Base-by-base conservation (phyloP, 2,329 filamentous ascomycete species). In the Ilyonectria destructans region DNA sequence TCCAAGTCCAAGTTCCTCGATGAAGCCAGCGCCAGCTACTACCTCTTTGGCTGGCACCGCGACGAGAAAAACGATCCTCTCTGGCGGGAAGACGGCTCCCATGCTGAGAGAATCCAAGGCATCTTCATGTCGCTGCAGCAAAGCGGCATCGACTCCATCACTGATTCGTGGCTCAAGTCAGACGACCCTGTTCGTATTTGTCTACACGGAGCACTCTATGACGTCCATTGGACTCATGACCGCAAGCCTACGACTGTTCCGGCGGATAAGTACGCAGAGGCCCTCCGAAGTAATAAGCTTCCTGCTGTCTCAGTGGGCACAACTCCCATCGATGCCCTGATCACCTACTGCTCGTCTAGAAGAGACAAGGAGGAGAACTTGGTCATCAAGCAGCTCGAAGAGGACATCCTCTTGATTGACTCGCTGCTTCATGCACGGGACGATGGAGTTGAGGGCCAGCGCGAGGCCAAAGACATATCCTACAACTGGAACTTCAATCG, bases 11-110 rank as follows among this genome's bases (percentile, higher is more conserved):
- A 74, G 13, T 76, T 77, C 48, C 69, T 82, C 0, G 23, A 67
- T 2, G 10, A 62, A 0, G 82, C 79, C 15, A 74, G 66, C 0
- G 79, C 79, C 0, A 78, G 72, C 68, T 85, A 85, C 67, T 82
- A 81, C 66, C 70, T 85, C 0, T 13, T 85, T 1, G 82, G 83
- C 6, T 85, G 82, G 82, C 80, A 84, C 40, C 72, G 67, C n/a
- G n/a, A n/a, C n/a, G n/a, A n/a, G 10, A 62, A 40, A 1, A 64
- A 67, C 15, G 73, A 80, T 45, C 74, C 74, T 1, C 59, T 79
- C 1, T 71, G 29, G 29, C 68, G 58, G 33, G 6, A 6, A 15
- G 60, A 5, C 17, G 37, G 61, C 4, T 57, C 62, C 15, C 69
- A 71, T n/a, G 60, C 33, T 3, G 57, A 65, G 15, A 73, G 65